These are phyloP conservation scores for Paramecium octaurelia DNA, from an alignment of 73 alveolate genomes.

Conservation along the genomic window DNA sequence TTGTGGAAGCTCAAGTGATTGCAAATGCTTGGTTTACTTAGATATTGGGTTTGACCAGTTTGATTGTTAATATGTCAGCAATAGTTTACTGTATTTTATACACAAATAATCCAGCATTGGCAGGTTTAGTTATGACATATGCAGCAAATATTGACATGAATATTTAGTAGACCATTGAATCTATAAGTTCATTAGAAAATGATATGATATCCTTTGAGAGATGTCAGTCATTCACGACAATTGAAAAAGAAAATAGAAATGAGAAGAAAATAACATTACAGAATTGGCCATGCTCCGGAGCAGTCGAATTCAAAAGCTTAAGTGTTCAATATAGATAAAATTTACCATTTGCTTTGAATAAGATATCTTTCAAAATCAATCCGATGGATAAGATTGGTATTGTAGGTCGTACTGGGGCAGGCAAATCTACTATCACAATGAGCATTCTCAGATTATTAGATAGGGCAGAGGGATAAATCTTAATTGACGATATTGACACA, in stretches of 20 bases:
- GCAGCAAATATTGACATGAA: conserved; percentile 68
- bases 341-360: conserved; percentile 70
- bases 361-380: conserved; percentile 63
- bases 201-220: conserved; percentile 84
- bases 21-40: conserved; percentile 65
- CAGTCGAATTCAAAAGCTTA: conserved; percentile 65
- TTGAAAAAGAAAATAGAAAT: not conserved
- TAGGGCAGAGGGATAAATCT: conserved; percentile 60
- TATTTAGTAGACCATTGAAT: conserved; percentile 68
- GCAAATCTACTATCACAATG: conserved; percentile 72
- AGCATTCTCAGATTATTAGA: conserved; percentile 69
- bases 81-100: conserved; percentile 59
- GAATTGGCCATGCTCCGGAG: conserved; percentile 81
- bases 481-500: conserved; percentile 85
- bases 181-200: conserved; percentile 76
- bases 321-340: conserved; percentile 70
- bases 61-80: conserved; percentile 69
- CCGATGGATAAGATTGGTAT: conserved; percentile 80
- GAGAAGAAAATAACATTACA: not conserved
- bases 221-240: conserved; percentile 17
- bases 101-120: conserved; percentile 70
- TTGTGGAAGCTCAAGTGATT: not conserved
- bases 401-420: conserved; percentile 89
- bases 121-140: conserved; percentile 73
- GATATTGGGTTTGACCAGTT: conserved; percentile 65